These are phyloP conservation scores for Fragaria nilgerrensis DNA, from an alignment of 306 rosid species.

Conservation along the genomic window DNA sequence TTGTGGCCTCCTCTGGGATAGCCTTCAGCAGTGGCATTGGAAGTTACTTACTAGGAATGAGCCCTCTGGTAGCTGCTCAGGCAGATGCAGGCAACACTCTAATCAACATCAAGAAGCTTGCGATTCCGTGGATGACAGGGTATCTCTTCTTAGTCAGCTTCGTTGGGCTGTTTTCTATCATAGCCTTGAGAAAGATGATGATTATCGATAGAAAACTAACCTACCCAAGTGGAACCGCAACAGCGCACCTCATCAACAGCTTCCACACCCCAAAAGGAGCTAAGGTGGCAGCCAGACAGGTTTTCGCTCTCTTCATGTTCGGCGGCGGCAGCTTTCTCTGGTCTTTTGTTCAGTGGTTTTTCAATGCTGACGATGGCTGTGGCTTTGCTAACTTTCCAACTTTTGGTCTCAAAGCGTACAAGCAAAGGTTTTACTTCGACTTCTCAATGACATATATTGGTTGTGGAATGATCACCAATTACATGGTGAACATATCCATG, in stretches of 20 bases:
- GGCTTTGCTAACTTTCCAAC: not conserved
- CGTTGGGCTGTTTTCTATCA: not conserved
- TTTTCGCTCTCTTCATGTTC: not conserved
- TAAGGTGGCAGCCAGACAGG: not conserved
- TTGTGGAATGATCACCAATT: not conserved
- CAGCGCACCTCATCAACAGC: not conserved
- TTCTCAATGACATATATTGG: not conserved
- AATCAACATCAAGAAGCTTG: not conserved
- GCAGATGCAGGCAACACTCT: not conserved
- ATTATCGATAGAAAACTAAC: not conserved
- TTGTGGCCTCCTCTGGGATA: not conserved
- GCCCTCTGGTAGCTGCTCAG: not conserved
- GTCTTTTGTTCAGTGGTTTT: not conserved
- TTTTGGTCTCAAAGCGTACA: not conserved
- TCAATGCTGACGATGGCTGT: not conserved
- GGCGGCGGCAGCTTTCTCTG: not conserved
- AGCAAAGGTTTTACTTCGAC: not conserved
- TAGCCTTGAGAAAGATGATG: not conserved
- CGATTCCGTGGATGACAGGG: not conserved
- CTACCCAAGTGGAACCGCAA: not conserved
- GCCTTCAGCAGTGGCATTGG: not conserved
- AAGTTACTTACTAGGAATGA: not conserved
- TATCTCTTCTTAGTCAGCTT: not conserved
- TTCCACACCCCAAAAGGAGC: not conserved
- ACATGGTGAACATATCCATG: not conserved